phyloP scores from a whole-genome alignment of 2,329 filamentous ascomycete species.

The Paracoccidioides lutzii region DNA sequence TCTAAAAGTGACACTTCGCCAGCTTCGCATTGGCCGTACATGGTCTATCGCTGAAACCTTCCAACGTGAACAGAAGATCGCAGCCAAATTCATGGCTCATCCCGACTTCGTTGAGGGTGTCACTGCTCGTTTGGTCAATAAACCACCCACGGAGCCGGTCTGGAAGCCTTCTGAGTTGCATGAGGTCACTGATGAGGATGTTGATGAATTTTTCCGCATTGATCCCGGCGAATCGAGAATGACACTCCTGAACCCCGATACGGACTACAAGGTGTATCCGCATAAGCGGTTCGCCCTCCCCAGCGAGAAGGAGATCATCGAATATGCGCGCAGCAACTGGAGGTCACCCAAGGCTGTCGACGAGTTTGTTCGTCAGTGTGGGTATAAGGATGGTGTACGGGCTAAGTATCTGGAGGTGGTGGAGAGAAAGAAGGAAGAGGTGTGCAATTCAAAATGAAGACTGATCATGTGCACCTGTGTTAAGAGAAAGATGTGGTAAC shows the following conservation, averaged over 20 bases:
- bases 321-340: slow-evolving; percentile 29
- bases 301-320: slow-evolving; percentile 44
- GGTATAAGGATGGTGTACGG: slow-evolving; percentile 55
- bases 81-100: slow-evolving; percentile 75
- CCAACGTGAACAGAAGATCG: slow-evolving; percentile 71
- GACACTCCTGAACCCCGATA: slow-evolving; percentile 44
- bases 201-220: slow-evolving; percentile 58
- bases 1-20: slow-evolving; percentile 69
- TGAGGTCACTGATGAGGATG: slow-evolving; percentile 46
- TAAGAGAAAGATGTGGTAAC: not conserved
- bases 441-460: slow-evolving; percentile 12
- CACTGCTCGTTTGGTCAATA: slow-evolving; percentile 62
- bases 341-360: slow-evolving; percentile 48
- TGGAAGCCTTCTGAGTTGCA: slow-evolving; percentile 66
- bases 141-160: slow-evolving; percentile 49
- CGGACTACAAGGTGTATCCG: slow-evolving; percentile 61
- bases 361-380: slow-evolving; percentile 47
- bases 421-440: slow-evolving; percentile 40
- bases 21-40: slow-evolving; percentile 60
- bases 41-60: slow-evolving; percentile 84
- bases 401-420: slow-evolving; percentile 59
- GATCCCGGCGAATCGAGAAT: slow-evolving; percentile 38
- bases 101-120: slow-evolving; percentile 89
- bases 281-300: slow-evolving; percentile 58
- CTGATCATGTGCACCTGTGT: slow-evolving; percentile 17